Evolutionary conservation across 306 rosid species (phyloP), one percentile per base, ranked within the genome.

Genomic region (Casuarina glauca): DNA sequence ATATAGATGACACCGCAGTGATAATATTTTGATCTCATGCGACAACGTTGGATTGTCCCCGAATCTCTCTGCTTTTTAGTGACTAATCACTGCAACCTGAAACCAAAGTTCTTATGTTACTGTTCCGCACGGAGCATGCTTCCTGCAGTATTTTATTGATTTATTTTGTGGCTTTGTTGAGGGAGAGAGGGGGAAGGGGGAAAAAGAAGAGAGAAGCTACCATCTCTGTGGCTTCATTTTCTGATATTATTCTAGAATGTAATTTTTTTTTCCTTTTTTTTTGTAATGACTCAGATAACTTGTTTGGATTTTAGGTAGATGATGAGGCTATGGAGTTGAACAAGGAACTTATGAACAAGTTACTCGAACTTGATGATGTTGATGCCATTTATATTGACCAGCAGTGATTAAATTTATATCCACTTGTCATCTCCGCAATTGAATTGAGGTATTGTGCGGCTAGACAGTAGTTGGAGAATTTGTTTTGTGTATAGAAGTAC

Each of bases 381-480:
- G 97, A 92, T 74, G 97, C 98, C 44, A 96, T 95, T 83, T 95
- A 92, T 82, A 95, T 93, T 0, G 97, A 95, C 83, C 98, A 92
- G 83, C 91, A 84, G 79, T 91, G 87, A 86, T 69, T 50, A 51
- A 50, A 67, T 38, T 74, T 72, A 17, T 76, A n/a, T 78, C 50
- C 42, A 43, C 74, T 70, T 79, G 86, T 78, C 51, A 70, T 57
- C 48, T 80, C 78, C 72, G 69, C 77, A 13, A 72, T 72, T 73
- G 48, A 80, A 61, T 62, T 76, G 75, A 60, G 66, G 74, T 78
- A 77, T 60, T 68, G 11, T 66, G 71, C 35, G 43, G 71, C 11
- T 16, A 11, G 50, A 8, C 48, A 17, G 12, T 39, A 66, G 46
- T 66, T 16, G 15, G 13, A 16, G 8, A 26, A 11, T 66, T 13